phyloP scores from a whole-genome alignment of 176 grass and related monocot species.

The Urochloa ruziziensis region DNA sequence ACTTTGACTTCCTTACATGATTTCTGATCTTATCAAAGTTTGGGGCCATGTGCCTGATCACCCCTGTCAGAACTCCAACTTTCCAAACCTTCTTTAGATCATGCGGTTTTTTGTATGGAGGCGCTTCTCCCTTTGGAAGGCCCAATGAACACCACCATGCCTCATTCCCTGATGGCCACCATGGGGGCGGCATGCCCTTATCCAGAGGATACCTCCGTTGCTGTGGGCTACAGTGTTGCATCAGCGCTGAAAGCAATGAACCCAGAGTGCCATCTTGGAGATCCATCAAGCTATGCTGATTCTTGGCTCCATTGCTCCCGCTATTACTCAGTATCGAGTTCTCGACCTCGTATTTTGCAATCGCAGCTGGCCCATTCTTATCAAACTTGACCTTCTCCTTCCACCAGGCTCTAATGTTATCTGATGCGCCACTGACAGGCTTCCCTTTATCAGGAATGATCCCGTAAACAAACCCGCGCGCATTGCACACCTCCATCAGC shows the following conservation, averaged over 20 bases:
- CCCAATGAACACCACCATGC: slow-evolving; percentile 49
- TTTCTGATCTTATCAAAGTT: slow-evolving; percentile 47
- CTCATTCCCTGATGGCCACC: slow-evolving; percentile 66
- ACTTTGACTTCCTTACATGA: slow-evolving; percentile 47
- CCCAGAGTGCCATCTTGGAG: slow-evolving; percentile 60
- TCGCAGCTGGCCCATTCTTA: slow-evolving; percentile 42
- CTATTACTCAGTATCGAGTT: slow-evolving; percentile 17
- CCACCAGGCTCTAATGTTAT: slow-evolving; percentile 66
- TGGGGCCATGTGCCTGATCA: slow-evolving; percentile 65
- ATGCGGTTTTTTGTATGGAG: slow-evolving; percentile 63
- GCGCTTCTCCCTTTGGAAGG: slow-evolving; percentile 21
- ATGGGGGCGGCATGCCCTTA: slow-evolving; percentile 50
- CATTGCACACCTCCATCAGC: slow-evolving; percentile 58
- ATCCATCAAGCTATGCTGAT: slow-evolving; percentile 39
- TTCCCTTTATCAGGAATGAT: slow-evolving; percentile 51
- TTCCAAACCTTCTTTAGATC: slow-evolving; percentile 71
- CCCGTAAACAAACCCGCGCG: slow-evolving; percentile 44
- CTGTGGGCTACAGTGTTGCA: slow-evolving; percentile 54
- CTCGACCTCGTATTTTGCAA: slow-evolving; percentile 45
- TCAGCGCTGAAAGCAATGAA: slow-evolving; percentile 59
- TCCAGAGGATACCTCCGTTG: slow-evolving; percentile 59
- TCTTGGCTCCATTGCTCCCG: not conserved
- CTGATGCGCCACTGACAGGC: slow-evolving; percentile 53
- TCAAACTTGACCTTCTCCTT: slow-evolving; percentile 61
- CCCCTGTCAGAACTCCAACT: slow-evolving; percentile 47